Conservation (phyloP, 2,329 filamentous ascomycete genomes). For the Claviceps purpurea region DNA sequence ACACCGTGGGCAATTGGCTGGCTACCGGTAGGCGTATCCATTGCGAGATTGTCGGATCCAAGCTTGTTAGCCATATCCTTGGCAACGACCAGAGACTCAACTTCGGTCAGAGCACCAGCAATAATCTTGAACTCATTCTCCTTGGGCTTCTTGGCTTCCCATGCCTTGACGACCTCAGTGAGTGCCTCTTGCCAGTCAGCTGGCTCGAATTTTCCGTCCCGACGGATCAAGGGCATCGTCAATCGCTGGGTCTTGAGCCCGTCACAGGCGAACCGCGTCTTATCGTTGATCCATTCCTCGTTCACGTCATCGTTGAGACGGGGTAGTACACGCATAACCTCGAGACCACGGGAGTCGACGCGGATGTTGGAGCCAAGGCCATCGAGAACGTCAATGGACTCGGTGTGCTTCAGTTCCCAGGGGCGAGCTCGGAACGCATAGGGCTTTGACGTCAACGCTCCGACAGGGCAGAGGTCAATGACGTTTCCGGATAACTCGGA, state of each 20-base stretch:
- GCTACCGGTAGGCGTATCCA: constrained; percentile 78
- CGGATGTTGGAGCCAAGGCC: constrained; percentile 89
- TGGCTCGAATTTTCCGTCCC: constrained; percentile 81
- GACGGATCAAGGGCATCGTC: constrained; percentile 80
- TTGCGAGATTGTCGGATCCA: constrained; percentile 85
- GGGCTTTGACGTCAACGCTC: constrained; percentile 90
- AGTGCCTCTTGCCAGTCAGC: constrained; percentile 93
- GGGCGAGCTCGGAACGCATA: constrained; percentile 94
- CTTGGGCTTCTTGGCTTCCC: constrained; percentile 65
- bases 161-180: constrained; percentile 71
- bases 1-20: constrained; percentile 81
- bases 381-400: constrained; percentile 90
- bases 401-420: constrained; percentile 93
- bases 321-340: constrained; percentile 90
- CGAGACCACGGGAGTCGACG: constrained; percentile 80
- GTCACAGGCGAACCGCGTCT: constrained; percentile 91
- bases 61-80: constrained; percentile 97
- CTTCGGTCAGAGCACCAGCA: constrained; percentile 80
- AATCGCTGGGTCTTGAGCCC: constrained; percentile 92
- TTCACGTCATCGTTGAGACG: constrained; percentile 96
- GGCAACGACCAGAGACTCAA: constrained; percentile 86
- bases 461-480: constrained; percentile 95
- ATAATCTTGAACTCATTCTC: constrained; percentile 94
- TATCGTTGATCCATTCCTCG: constrained; percentile 99
- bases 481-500: constrained; percentile 94